A percentile compares a stretch with the other conserved stretches of the same genome.
Conservation (phyloP, 495 filamentous ascomycete genomes). For the Patellaria atrata region DNA sequence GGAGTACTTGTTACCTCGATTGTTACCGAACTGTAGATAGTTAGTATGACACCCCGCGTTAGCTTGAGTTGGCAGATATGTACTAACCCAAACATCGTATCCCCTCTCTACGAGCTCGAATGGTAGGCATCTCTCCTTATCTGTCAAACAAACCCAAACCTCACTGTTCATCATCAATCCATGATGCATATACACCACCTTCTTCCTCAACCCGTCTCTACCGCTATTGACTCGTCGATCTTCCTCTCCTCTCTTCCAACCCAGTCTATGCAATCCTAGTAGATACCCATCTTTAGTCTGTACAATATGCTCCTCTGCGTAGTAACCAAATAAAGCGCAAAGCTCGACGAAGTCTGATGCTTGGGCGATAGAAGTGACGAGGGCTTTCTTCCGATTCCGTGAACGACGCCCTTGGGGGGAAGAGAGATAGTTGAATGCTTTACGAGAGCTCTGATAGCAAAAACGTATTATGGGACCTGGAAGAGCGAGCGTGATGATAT, state of each 20-base stretch:
- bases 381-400: conserved; percentile 40
- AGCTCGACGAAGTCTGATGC: conserved; percentile 87
- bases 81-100: conserved; percentile 85
- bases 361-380: conserved; percentile 37
- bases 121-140: conserved; percentile 69
- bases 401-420: conserved; percentile 51
- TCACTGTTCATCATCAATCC: conserved; percentile 97
- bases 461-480: conserved; percentile 58
- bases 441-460: conserved; percentile 68
- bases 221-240: conserved; percentile 57
- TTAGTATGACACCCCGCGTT: conserved; percentile 3
- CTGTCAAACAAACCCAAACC: conserved; percentile 89
- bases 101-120: conserved; percentile 84
- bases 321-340: conserved; percentile 76
- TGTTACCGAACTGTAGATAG: conserved; percentile 62
- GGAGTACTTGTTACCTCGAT: conserved; percentile 95
- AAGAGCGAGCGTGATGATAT: conserved; percentile 79
- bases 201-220: conserved; percentile 43
- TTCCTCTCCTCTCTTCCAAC: conserved; percentile 70
- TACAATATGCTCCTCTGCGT: conserved; percentile 88
- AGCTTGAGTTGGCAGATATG: too few relatives aligned
- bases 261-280: conserved; percentile 75
- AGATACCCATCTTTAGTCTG: conserved; percentile 92
- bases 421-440: conserved; percentile 65
- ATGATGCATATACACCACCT: conserved; percentile 89